A percentile compares a stretch with the other conserved stretches of the same genome.
Evolutionary conservation across 768 basidiomycete species (phyloP).

Genomic region (Mycena olivaceomarginata): DNA sequence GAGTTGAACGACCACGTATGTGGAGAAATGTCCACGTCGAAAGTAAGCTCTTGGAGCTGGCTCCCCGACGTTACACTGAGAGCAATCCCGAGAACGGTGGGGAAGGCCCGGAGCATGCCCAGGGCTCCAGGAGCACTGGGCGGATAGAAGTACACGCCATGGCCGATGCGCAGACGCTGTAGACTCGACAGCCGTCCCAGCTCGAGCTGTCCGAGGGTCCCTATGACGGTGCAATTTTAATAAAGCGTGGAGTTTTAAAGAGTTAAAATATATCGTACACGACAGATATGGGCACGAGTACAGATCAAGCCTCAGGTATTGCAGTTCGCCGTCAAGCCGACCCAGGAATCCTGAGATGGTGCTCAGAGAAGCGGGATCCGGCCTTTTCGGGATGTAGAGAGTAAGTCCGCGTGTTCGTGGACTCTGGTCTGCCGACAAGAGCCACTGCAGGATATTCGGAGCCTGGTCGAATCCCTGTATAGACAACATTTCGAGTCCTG

Average conservation of each 20-base stretch:
- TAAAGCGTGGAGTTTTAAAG: not conserved
- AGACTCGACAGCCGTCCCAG: not conserved
- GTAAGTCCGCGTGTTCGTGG: not conserved
- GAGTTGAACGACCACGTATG: not conserved
- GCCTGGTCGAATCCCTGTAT: not conserved
- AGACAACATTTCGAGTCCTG: not conserved
- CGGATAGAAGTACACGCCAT: not conserved
- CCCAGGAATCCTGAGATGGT: not conserved
- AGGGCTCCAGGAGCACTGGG: no score
- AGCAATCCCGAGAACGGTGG: not conserved
- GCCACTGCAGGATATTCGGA: not conserved
- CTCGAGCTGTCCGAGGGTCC: not conserved
- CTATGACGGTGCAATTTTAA: not conserved
- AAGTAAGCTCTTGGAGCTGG: not conserved
- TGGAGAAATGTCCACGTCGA: conserved; percentile 1
- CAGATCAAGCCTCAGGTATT: not conserved
- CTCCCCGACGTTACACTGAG: not conserved
- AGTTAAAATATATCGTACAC: not conserved
- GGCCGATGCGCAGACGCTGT: not conserved
- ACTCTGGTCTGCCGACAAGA: not conserved
- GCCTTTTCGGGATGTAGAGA: not conserved
- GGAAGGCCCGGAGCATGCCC: not conserved
- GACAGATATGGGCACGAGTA: not conserved
- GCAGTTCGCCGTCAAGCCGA: not conserved
- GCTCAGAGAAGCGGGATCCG: not conserved